phyloP scores from a whole-genome alignment of 2,329 filamentous ascomycete species.

The Sclerotiophoma versabilis region DNA sequence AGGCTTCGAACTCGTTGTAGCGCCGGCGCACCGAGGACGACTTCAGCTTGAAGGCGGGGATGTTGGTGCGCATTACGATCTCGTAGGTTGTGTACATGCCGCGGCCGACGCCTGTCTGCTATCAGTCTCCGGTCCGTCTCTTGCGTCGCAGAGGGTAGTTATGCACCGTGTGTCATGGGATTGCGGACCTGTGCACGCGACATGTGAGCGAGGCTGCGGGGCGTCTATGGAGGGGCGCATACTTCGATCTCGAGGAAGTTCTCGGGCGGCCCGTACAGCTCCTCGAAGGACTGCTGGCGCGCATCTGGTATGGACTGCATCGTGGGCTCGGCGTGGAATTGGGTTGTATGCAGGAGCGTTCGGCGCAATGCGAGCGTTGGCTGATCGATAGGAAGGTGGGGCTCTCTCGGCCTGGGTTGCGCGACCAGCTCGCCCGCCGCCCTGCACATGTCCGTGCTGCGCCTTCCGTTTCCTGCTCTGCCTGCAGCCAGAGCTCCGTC shows the following conservation, averaged over 20 bases:
- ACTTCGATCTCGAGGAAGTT: slow-evolving; percentile 99
- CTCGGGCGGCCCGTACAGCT: slow-evolving; percentile 97
- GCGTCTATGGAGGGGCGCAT: slow-evolving; percentile 24
- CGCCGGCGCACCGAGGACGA: slow-evolving; percentile 83
- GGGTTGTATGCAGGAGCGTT: slow-evolving; percentile 4
- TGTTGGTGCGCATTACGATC: slow-evolving; percentile 97
- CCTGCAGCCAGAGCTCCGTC: no score
- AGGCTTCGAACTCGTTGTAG: slow-evolving; percentile 98
- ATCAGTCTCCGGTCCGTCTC: slow-evolving; percentile 8
- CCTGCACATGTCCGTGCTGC: background rate
- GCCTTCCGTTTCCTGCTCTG: no score
- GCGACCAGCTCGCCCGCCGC: background rate
- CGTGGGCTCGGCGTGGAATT: background rate
- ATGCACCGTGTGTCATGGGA: slow-evolving; percentile 58
- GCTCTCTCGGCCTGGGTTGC: slow-evolving; percentile 1
- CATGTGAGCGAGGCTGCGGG: slow-evolving; percentile 32
- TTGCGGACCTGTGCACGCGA: slow-evolving; percentile 75
- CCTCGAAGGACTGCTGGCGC: slow-evolving; percentile 94
- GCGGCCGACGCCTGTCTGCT: slow-evolving; percentile 86
- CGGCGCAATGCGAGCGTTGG: slow-evolving; percentile 17
- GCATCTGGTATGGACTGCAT: slow-evolving; percentile 72
- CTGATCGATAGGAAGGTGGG: slow-evolving; percentile 11
- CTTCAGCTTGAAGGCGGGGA: slow-evolving; percentile 96
- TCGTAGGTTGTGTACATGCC: slow-evolving; percentile 99
- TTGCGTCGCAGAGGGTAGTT: background rate